These are phyloP conservation scores for Sechiopsis laciniata DNA, from an alignment of 306 rosid genomes.

Conservation along the genomic window DNA sequence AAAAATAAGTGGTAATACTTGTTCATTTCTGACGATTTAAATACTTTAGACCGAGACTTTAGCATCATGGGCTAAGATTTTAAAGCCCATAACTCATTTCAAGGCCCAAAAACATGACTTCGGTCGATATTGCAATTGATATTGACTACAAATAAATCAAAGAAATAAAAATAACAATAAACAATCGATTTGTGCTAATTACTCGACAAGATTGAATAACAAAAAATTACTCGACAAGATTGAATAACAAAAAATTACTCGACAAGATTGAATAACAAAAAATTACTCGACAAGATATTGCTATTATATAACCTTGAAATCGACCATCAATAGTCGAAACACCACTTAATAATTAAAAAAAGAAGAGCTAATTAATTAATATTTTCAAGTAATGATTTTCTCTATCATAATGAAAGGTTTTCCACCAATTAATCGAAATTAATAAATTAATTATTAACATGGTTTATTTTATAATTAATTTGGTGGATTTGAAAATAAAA, in stretches of 20 bases:
- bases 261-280: not conserved
- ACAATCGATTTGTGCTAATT: conserved; percentile 3
- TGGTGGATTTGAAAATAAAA: conserved; percentile 17
- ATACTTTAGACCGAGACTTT: too few relatives aligned
- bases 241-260: too few relatives aligned
- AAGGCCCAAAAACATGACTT: not conserved
- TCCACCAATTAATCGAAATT: conserved; percentile 13
- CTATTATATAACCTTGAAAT: conserved; percentile 12
- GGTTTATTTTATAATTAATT: conserved; percentile 6
- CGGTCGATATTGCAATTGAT: not conserved
- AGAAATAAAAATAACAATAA: too few relatives aligned
- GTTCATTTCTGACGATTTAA: not conserved
- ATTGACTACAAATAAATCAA: not conserved
- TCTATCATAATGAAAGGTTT: conserved; percentile 12
- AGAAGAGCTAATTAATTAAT: not conserved
- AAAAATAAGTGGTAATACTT: too few relatives aligned
- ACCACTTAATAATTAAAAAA: not conserved
- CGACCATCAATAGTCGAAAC: conserved; percentile 3
- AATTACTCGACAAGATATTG: conserved; percentile 15
- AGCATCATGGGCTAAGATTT: not conserved
- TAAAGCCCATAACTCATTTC: not conserved
- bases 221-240: conserved; percentile 17
- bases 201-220: conserved; percentile 11
- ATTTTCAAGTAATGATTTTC: conserved; percentile 9
- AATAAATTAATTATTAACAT: conserved; percentile 8